phyloP scores from a whole-genome alignment of 2,329 filamentous ascomycete genomes.

The Diaporthe citriasiana region DNA sequence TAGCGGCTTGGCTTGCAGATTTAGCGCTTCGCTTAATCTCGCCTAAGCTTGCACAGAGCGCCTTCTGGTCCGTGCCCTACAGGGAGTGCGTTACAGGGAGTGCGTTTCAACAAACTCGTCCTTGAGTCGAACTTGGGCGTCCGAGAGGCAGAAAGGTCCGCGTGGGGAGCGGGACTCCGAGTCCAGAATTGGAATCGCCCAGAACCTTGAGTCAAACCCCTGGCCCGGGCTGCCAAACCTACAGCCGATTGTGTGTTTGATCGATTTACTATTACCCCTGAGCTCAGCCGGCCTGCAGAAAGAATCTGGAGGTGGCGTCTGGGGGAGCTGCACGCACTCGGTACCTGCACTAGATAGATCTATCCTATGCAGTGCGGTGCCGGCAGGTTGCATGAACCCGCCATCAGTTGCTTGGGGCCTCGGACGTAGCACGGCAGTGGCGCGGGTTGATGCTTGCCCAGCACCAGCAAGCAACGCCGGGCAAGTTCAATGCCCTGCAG shows the following conservation, averaged over 20 bases:
- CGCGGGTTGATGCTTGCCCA: neutral
- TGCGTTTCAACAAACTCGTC: too few species aligned
- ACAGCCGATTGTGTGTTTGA: slow-evolving; percentile 23
- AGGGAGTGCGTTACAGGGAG: too few species aligned
- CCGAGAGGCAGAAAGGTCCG: slow-evolving; percentile 13
- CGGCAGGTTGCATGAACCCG: neutral
- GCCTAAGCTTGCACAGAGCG: too few species aligned
- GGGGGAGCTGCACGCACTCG: slow-evolving; percentile 1
- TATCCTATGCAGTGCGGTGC: neutral
- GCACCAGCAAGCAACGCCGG: neutral
- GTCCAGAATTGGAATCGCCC: slow-evolving; percentile 13
- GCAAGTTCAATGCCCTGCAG: neutral
- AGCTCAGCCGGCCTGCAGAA: slow-evolving; percentile 6
- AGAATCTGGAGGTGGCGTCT: slow-evolving; percentile 29
- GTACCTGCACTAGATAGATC: neutral
- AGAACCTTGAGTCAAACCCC: slow-evolving; percentile 32
- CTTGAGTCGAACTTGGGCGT: slow-evolving; percentile 22
- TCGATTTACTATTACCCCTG: slow-evolving; percentile 22
- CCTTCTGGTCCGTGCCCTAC: too few species aligned
- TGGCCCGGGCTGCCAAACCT: slow-evolving; percentile 7
- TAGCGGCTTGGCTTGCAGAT: too few species aligned
- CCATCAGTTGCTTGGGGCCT: neutral
- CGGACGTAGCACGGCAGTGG: neutral
- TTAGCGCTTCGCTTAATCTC: too few species aligned
- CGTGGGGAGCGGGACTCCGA: slow-evolving; percentile 14